Percentiles rank a stretch among this genome's conserved stretches.
These are phyloP conservation scores for Lepiota brunneoincarnata DNA, from an alignment of 768 basidiomycete genomes.

Conservation along the genomic window DNA sequence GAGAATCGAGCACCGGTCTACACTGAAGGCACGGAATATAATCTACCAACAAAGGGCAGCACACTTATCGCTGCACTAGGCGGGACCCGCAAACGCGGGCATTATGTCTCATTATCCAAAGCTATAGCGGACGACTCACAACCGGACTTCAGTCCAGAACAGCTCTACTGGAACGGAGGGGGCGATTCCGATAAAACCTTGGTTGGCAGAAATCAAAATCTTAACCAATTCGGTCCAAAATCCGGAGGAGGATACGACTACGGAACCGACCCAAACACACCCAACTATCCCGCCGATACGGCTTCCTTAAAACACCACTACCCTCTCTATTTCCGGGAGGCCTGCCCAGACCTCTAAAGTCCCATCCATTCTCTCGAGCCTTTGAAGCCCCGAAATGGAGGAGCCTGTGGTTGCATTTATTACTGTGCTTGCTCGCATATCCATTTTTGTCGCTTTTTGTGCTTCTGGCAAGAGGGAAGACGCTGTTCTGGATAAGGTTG, in stretches of 20 bases:
- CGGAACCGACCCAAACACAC: neutral
- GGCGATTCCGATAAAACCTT: neutral
- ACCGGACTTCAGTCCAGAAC: constrained; percentile 4
- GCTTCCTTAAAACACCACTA: constrained; percentile 8
- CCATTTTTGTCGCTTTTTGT: constrained; percentile 30
- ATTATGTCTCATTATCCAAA: neutral
- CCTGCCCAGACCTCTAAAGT: constrained; percentile 10
- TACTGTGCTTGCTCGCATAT: constrained; percentile 30
- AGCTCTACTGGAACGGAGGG: neutral
- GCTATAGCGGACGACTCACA: constrained; percentile 4
- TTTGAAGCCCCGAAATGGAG: constrained; percentile 35
- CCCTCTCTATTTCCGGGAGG: constrained; percentile 9
- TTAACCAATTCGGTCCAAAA: neutral
- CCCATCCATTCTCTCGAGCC: constrained; percentile 6
- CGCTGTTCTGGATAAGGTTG: constrained; percentile 40
- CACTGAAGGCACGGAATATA: constrained; percentile 1
- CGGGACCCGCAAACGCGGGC: neutral
- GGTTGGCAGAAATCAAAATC: neutral
- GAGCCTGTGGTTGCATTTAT: constrained; percentile 25
- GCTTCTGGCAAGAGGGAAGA: constrained; percentile 23
- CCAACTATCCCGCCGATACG: constrained; percentile 3
- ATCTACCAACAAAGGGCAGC: neutral
- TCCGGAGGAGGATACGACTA: neutral
- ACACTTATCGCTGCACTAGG: neutral
- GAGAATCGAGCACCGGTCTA: neutral